Conservation (phyloP, 73 alveolate genomes). For the Paramecium pentaurelia region DNA sequence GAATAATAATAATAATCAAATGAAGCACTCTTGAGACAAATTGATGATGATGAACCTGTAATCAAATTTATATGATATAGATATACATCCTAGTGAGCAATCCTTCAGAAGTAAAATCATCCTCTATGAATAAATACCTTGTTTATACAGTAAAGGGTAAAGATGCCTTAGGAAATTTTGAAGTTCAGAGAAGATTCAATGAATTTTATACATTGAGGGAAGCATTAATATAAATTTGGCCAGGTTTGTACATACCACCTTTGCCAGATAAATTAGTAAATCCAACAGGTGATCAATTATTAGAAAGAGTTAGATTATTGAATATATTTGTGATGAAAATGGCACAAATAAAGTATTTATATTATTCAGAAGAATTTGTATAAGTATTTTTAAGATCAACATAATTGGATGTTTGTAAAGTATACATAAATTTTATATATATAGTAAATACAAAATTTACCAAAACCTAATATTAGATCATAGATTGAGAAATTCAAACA, state of each 20-base stretch:
- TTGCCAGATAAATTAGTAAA: conserved; percentile 20
- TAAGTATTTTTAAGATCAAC: neutral
- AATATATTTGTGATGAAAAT: neutral
- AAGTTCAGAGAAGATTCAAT: conserved; percentile 15
- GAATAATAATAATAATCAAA: neutral
- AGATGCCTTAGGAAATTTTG: neutral
- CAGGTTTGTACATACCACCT: conserved; percentile 32
- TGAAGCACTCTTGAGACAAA: neutral
- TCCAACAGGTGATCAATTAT: neutral
- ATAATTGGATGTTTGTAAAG: neutral
- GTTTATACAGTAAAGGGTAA: neutral
- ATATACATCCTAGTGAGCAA: neutral
- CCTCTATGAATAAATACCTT: neutral
- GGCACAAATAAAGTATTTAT: neutral
- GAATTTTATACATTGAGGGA: neutral
- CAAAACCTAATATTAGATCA: neutral
- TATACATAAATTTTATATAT: neutral
- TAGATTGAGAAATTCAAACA: neutral
- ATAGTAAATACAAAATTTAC: neutral
- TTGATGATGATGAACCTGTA: neutral
- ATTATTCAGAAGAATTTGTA: neutral
- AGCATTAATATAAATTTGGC: neutral
- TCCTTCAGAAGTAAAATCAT: neutral
- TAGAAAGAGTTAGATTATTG: neutral
- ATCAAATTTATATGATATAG: neutral